phyloP scores from a whole-genome alignment of 2,329 filamentous ascomycete species.

The Talaromyces sp. region DNA sequence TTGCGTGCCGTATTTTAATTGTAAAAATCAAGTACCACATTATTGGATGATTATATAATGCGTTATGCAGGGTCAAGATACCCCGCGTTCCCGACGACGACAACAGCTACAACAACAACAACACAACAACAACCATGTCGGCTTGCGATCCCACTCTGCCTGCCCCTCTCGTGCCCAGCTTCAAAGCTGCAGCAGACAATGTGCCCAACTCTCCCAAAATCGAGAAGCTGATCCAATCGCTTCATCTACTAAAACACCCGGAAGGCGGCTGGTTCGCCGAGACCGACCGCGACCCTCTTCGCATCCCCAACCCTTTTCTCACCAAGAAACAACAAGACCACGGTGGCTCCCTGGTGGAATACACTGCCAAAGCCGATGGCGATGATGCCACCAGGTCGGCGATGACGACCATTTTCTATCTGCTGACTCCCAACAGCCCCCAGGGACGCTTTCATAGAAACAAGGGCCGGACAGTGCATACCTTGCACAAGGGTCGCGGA shows the following conservation, averaged over 20 bases:
- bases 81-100: too few relatives aligned
- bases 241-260: conserved; percentile 39
- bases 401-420: conserved; percentile 61
- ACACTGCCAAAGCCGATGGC: conserved; percentile 3
- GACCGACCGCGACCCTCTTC: conserved; percentile 52
- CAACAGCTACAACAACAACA: neutral
- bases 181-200: conserved; percentile 14
- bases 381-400: conserved; percentile 44
- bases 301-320: conserved; percentile 53
- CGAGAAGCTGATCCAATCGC: neutral
- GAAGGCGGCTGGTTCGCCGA: conserved; percentile 63
- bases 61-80: too few relatives aligned
- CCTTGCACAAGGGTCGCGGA: conserved; percentile 59
- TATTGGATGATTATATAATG: too few relatives aligned
- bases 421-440: conserved; percentile 53
- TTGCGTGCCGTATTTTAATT: too few relatives aligned
- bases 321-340: conserved; percentile 19
- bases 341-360: conserved; percentile 29
- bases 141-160: neutral
- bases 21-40: too few relatives aligned
- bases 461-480: conserved; percentile 59
- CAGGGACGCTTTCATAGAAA: conserved; percentile 63
- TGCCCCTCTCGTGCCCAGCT: conserved; percentile 21
- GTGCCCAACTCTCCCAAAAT: neutral
- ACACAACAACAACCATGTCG: neutral